Evolutionary conservation across 768 basidiomycete genomes (phyloP), one percentile per base, ranked within the genome.

Genomic region (Leccinum disarticulatum): DNA sequence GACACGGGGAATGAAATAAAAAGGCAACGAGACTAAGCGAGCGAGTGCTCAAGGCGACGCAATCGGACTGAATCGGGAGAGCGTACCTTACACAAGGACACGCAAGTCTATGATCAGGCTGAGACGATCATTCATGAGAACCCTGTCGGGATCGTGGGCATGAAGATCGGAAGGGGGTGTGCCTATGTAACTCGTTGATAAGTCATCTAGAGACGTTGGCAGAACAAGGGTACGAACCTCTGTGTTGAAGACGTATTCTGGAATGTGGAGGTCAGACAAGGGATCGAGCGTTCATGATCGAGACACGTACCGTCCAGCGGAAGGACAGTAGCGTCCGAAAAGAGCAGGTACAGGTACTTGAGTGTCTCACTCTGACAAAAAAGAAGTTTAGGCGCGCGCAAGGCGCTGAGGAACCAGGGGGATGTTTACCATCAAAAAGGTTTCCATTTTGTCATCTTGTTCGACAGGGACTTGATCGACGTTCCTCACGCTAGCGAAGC

Each of bases 371-470:
- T 89, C 92, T 93, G 68, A 53, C 43, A 38, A 54, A 53, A 50
- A 15, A 33, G 0, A 2, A n/a, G 25, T 15, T 41, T 48, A 8
- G 30, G 56, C 17, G 30, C 3, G 14, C 17, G 19, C 27, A 3
- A 13, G 14, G 1, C 9, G 41, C 35, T 4, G 48, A 49, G 47
- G 57, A 19, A 55, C 50, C 35, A 56, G 30, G 35, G 9, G 25
- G 11, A 43, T 43, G 73, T 86, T 46, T 59, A 91, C 91, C 80
- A 97, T 79, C 74, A 95, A 83, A 77, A 95, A 97, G 13, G 95
- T 95, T 76, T 98, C 95, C 95, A 97, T 96, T 72, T 90, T 88
- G 74, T 98, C 93, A 62, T 93, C 88, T 58, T 83, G 77, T 68
- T 78, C 76, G 2, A 79, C 83, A 0, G 88, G 87, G 10, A 87